These are phyloP conservation scores for Pseudoscleropodium purum DNA, from an alignment of 225 moss, liverwort and hornwort species.

Conservation along the genomic window DNA sequence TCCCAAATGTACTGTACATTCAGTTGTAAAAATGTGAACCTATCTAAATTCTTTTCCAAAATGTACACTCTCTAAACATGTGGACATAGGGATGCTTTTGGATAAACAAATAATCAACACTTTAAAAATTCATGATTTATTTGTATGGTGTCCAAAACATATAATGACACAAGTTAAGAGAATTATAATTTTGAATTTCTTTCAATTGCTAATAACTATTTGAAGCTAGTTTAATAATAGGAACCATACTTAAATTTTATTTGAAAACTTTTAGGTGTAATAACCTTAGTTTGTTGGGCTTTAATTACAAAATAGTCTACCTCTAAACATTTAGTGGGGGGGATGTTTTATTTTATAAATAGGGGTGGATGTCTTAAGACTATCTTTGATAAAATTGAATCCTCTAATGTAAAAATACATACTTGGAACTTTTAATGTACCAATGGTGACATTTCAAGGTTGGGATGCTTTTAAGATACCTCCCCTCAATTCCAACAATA, in stretches of 20 bases:
- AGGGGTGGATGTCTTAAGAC: too few relatives aligned
- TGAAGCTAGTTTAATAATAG: not conserved
- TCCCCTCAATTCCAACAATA: too few relatives aligned
- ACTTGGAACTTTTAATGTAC: not conserved
- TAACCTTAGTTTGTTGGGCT: accelerated
- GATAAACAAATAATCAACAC: too few relatives aligned
- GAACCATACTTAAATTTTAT: not conserved
- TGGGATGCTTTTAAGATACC: not conserved
- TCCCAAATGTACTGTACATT: too few relatives aligned
- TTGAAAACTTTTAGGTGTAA: not conserved
- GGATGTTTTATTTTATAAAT: not conserved
- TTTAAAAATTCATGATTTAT: not conserved
- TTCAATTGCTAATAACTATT: not conserved
- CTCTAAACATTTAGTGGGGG: accelerated
- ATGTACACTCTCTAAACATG: too few relatives aligned
- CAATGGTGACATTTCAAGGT: not conserved
- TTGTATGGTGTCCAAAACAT: not conserved
- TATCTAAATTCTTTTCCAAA: too few relatives aligned
- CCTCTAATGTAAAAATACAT: not conserved
- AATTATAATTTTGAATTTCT: not conserved
- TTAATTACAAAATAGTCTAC: not conserved
- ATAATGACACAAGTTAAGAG: not conserved
- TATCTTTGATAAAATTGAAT: not conserved
- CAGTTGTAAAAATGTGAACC: too few relatives aligned
- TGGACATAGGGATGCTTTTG: too few relatives aligned